Conservation (phyloP, 2,329 filamentous ascomycete species). For the Colletotrichum brevisporum region DNA sequence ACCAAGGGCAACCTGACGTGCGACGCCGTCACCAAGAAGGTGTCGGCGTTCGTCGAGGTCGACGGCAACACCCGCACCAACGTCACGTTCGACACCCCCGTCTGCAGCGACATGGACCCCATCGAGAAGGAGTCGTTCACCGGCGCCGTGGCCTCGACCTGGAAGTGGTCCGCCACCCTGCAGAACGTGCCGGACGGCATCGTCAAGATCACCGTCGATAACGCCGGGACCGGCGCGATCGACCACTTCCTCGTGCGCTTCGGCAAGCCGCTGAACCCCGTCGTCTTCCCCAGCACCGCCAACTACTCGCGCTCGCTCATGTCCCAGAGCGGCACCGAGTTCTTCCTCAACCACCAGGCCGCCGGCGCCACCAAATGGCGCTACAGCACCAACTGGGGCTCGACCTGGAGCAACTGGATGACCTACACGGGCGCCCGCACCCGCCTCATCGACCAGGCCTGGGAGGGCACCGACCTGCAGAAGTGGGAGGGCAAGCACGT, state of each 20-base stretch:
- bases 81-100: constrained; percentile 59
- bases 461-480: constrained; percentile 72
- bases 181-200: constrained; percentile 72
- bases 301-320: constrained; percentile 68
- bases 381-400: constrained; percentile 74
- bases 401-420: constrained; percentile 70
- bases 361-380: constrained; percentile 74
- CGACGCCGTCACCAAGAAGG: constrained; percentile 62
- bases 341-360: constrained; percentile 70
- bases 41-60: constrained; percentile 68
- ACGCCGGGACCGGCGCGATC: constrained; percentile 67
- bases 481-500: constrained; percentile 74
- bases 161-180: constrained; percentile 67
- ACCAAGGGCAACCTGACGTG: constrained; percentile 69
- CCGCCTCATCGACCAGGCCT: constrained; percentile 62
- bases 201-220: constrained; percentile 70
- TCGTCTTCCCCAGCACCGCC: constrained; percentile 68
- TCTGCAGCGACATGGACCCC: constrained; percentile 58
- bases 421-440: constrained; percentile 67
- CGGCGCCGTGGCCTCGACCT: constrained; percentile 67
- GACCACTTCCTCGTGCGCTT: constrained; percentile 73
- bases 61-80: constrained; percentile 58
- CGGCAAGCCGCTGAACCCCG: constrained; percentile 69
- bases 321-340: constrained; percentile 50
- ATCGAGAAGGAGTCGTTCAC: constrained; percentile 54